phyloP scores from a whole-genome alignment of 768 basidiomycete species.

The Serendipita sp. region DNA sequence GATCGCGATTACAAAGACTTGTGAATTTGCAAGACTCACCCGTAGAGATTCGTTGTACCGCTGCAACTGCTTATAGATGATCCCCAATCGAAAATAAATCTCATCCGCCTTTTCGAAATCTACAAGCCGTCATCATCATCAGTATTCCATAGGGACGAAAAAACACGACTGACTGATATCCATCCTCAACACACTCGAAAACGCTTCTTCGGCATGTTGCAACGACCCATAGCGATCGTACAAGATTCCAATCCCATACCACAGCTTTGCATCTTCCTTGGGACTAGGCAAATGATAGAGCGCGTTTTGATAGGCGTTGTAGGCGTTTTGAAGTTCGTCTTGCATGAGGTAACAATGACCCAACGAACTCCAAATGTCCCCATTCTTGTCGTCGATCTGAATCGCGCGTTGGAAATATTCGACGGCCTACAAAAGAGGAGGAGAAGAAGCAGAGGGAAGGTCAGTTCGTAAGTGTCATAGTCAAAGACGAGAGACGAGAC shows the following conservation, averaged over 20 bases:
- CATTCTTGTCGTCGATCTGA: conserved; percentile 82
- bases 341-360: conserved; percentile 99
- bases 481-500: too few relatives aligned
- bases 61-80: conserved; percentile 98
- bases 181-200: conserved; percentile 90
- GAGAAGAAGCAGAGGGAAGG: too few relatives aligned
- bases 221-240: conserved; percentile 97
- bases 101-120: conserved; percentile 99
- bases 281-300: conserved; percentile 91
- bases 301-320: conserved; percentile 96
- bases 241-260: conserved; percentile 98
- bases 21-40: conserved; percentile 15
- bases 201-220: conserved; percentile 98
- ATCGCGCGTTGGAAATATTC: conserved; percentile 94
- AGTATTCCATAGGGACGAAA: too few relatives aligned
- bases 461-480: too few relatives aligned
- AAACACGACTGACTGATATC: conserved; percentile 67
- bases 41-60: conserved; percentile 78
- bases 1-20: too few relatives aligned
- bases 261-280: conserved; percentile 96
- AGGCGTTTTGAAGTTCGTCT: conserved; percentile 96
- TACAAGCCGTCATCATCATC: too few relatives aligned
- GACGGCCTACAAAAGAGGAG: conserved; percentile 45
- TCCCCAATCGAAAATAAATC: conserved; percentile 92
- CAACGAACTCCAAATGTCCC: conserved; percentile 95